Conservation (phyloP, 2,329 filamentous ascomycete genomes). For the Dactylellina drechsleri region DNA sequence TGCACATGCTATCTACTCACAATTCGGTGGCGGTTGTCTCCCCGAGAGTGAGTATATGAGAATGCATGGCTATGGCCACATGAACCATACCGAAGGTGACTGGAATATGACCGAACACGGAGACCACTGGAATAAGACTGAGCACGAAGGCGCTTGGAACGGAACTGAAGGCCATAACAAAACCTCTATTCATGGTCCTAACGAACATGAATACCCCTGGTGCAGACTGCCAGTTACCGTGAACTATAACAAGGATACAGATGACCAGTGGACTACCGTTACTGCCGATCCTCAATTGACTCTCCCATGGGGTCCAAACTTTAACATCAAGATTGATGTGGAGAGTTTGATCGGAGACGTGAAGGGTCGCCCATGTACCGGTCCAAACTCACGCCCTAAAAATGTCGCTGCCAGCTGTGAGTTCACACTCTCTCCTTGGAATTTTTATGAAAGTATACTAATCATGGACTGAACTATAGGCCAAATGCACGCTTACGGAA, state of each 20-base stretch:
- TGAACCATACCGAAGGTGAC: not conserved
- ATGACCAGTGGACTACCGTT: not conserved
- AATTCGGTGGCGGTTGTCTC: conserved; percentile 35
- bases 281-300: conserved; percentile 1
- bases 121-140: not conserved
- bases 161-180: too few relatives aligned
- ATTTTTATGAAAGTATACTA: not conserved
- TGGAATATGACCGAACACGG: not conserved
- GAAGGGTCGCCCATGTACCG: conserved; percentile 1
- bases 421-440: too few relatives aligned
- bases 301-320: conserved; percentile 31
- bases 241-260: not conserved
- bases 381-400: conserved; percentile 1
- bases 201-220: conserved; percentile 4
- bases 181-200: too few relatives aligned
- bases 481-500: conserved; percentile 27
- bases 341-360: conserved; percentile 24
- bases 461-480: conserved; percentile 4
- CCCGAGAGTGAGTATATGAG: not conserved
- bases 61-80: not conserved
- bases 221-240: conserved; percentile 36
- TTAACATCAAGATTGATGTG: conserved; percentile 28
- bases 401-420: not conserved
- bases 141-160: not conserved
- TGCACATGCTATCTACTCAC: conserved; percentile 28